Conservation (phyloP, 768 basidiomycete genomes). For the Phanerodontia chrysosporium region DNA sequence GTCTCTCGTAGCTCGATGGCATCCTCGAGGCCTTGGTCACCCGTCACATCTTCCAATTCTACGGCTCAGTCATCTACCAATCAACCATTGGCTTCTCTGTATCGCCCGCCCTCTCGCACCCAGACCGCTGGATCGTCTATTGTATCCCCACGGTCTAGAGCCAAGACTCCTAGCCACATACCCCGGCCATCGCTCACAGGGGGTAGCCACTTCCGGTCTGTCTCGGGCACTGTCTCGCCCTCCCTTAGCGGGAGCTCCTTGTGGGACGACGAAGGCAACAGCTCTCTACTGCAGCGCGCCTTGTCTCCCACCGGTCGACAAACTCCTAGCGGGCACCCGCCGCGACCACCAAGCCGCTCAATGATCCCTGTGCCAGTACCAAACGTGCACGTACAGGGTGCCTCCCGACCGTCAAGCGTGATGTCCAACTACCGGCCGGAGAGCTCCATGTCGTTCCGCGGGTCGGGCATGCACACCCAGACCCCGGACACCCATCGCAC, state of each 20-base stretch:
- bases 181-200: slow-evolving; percentile 50
- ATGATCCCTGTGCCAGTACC: slow-evolving; percentile 68
- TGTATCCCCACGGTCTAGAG: slow-evolving; percentile 60
- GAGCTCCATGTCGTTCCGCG: slow-evolving; percentile 45
- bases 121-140: slow-evolving; percentile 42
- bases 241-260: slow-evolving; percentile 36
- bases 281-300: slow-evolving; percentile 51
- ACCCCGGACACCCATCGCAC: slow-evolving; percentile 63
- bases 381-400: slow-evolving; percentile 61
- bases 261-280: slow-evolving; percentile 38
- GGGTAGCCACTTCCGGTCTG: slow-evolving; percentile 35
- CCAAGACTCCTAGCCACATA: slow-evolving; percentile 78
- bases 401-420: slow-evolving; percentile 66
- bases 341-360: slow-evolving; percentile 77
- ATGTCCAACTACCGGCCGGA: slow-evolving; percentile 65
- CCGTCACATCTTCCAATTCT: slow-evolving; percentile 65
- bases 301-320: slow-evolving; percentile 51
- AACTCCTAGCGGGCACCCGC: slow-evolving; percentile 44
- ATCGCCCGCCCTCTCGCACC: slow-evolving; percentile 48
- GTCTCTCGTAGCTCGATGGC: slow-evolving; percentile 70
- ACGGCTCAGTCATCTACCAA: slow-evolving; percentile 64
- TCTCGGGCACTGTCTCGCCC: slow-evolving; percentile 37
- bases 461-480: slow-evolving; percentile 48
- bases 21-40: slow-evolving; percentile 80
- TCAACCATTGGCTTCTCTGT: slow-evolving; percentile 42